Evolutionary conservation across 108 stramenopile genomes (phyloP).

Genomic region (Discostella stelligeroides): DNA sequence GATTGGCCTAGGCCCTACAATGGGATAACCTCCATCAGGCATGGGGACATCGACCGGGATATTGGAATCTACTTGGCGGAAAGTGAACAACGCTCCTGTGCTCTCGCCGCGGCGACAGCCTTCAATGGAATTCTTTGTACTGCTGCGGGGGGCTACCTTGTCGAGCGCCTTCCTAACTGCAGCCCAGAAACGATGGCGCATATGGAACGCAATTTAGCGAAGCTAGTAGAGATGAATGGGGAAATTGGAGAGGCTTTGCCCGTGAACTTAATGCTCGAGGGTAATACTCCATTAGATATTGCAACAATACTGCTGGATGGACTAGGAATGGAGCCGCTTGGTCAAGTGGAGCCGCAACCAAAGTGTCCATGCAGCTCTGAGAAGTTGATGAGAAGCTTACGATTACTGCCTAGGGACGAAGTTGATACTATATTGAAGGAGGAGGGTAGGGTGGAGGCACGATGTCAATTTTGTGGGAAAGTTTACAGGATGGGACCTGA

Average conservation of each 20-base stretch:
- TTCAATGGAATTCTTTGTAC: constrained; percentile 81
- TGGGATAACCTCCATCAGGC: constrained; percentile 79
- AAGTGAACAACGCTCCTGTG: constrained; percentile 88
- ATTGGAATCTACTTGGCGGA: constrained; percentile 84
- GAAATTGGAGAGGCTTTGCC: constrained; percentile 59
- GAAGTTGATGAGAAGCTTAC: constrained; percentile 72
- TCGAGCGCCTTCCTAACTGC: constrained; percentile 83
- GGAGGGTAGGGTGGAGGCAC: constrained; percentile 79
- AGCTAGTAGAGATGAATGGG: constrained; percentile 76
- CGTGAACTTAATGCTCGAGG: constrained; percentile 65
- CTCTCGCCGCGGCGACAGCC: constrained; percentile 74
- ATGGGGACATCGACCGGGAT: constrained; percentile 87
- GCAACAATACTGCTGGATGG: constrained; percentile 76
- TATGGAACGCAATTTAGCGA: constrained; percentile 73
- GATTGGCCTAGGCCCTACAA: constrained; percentile 90
- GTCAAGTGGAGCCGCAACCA: constrained; percentile 61
- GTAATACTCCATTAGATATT: constrained; percentile 78
- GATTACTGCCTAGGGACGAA: constrained; percentile 73
- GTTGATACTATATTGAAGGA: constrained; percentile 73
- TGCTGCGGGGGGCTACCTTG: constrained; percentile 86
- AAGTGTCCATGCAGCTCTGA: constrained; percentile 77
- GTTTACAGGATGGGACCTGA: constrained; percentile 75
- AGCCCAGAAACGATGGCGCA: constrained; percentile 52
- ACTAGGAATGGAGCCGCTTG: constrained; percentile 74
- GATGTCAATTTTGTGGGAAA: constrained; percentile 88